Base-by-base conservation (phyloP, 352 stramenopile species). In the Phytopythium sindhum region DNA sequence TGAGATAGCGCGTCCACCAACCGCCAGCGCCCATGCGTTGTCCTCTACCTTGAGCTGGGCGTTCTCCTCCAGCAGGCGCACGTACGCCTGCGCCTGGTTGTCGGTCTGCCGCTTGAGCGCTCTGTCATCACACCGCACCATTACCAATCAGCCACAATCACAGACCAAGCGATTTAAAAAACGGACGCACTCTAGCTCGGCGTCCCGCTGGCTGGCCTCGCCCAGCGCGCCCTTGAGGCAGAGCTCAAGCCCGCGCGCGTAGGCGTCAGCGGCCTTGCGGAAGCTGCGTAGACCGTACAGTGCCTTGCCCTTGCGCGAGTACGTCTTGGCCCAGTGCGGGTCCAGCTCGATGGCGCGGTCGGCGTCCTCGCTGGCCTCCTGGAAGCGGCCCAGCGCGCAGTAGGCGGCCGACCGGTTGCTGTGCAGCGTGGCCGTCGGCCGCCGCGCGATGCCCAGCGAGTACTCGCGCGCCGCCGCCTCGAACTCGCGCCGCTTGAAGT, bases 351-450 rank as follows among this genome's bases (percentile, higher is more conserved):
- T 89, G 51, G 85, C 85, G 11, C 63, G 65, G 26, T 89, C 78
- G 1, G 85, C 85, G 48, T 94, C 85, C 44, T 60, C 54, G 55
- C 81, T 67, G 19, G 85, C 83, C 39, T 71, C 41, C 24, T 80
- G 68, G 59, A 78, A 94, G 14, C 68, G 64, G 0, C 77, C 80
- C 5, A 94, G 61, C 6, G 76, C 83, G 29, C 80, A 94, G 63
- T 88, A 81, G 1, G 85, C 85, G 5, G 85, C 85, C 29, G 85
- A 94, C 33, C 85, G 81, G 62, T 94, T 94, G 71, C 85, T 94
- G 63, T 82, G 78, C 28, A 94, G 68, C 50, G 85, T 94, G 9
- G 85, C 83, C 0, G 81, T 86, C 23, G 85, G 72, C 31, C 71
- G 61, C 17, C 66, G 64, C 8, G 68, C 78, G 48, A 94, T 83